These are phyloP conservation scores for Nothophoma quercina DNA, from an alignment of 2,329 filamentous ascomycete species.

Conservation along the genomic window DNA sequence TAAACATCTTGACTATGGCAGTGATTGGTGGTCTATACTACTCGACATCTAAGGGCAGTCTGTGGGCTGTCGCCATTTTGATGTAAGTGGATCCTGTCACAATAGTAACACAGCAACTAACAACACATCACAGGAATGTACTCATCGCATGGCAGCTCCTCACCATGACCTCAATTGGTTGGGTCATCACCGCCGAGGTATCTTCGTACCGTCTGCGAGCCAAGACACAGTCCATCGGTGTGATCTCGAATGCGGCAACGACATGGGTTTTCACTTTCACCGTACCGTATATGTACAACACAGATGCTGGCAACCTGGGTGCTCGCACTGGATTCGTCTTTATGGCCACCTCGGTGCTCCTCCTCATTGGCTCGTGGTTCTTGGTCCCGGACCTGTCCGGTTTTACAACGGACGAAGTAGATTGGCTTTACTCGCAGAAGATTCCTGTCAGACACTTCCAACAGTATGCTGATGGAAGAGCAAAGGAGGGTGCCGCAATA, in stretches of 20 bases:
- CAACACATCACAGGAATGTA: neutral
- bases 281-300: conserved; percentile 54
- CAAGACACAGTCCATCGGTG: conserved; percentile 12
- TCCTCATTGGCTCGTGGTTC: conserved; percentile 9
- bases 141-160: conserved; percentile 17
- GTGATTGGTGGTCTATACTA: conserved; percentile 13
- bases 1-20: conserved; percentile 9
- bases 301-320: conserved; percentile 49
- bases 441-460: conserved; percentile 12
- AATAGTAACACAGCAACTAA: neutral
- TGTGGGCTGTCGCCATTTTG: conserved; percentile 14
- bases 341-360: conserved; percentile 9
- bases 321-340: conserved; percentile 55
- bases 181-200: conserved; percentile 12
- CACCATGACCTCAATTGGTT: conserved; percentile 12
- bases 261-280: conserved; percentile 31
- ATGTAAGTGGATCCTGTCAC: conserved; percentile 1
- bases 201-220: conserved; percentile 8
- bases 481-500: conserved; percentile 11
- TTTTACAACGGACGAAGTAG: conserved; percentile 10
- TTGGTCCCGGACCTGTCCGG: conserved; percentile 13
- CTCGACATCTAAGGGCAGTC: neutral
- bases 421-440: conserved; percentile 14
- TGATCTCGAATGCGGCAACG: conserved; percentile 5
- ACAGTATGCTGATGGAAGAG: conserved; percentile 12